Evolutionary conservation across 257 asterid species (phyloP).

Genomic region (Petrea volubilis): DNA sequence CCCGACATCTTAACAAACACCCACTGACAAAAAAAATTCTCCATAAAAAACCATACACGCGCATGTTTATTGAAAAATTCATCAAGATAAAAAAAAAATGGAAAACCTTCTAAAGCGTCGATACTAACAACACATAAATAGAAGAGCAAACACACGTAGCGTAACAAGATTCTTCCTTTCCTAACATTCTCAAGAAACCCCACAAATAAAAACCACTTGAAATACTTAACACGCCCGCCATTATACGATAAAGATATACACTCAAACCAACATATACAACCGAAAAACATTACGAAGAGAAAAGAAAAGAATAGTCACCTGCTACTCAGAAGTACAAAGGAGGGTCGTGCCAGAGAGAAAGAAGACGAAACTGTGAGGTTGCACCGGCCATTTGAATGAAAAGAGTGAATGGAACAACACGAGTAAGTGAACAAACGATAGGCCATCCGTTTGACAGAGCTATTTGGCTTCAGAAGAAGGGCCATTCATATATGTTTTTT

Average conservation of each 20-base stretch:
- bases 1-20: conserved; percentile 5
- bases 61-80: background rate
- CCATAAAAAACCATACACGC: background rate
- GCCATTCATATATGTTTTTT: conserved; percentile 47
- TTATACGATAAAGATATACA: background rate
- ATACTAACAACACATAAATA: background rate
- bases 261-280: background rate
- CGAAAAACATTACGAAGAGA: too few relatives aligned
- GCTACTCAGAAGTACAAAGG: conserved; percentile 25
- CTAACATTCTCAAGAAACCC: background rate
- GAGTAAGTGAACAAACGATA: conserved; percentile 37
- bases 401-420: conserved; percentile 32
- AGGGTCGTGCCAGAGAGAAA: conserved; percentile 32
- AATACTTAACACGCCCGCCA: background rate
- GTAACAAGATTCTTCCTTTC: background rate
- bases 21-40: conserved; percentile 2
- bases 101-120: background rate
- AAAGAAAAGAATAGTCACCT: conserved; percentile 25
- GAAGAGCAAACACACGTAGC: background rate
- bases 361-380: conserved; percentile 27
- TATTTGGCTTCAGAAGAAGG: conserved; percentile 47
- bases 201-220: background rate
- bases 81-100: background rate
- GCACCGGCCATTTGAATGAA: conserved; percentile 28
- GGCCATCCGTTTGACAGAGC: conserved; percentile 52